phyloP scores from a whole-genome alignment of 2,329 filamentous ascomycete species.

The Aureobasidium musti region DNA sequence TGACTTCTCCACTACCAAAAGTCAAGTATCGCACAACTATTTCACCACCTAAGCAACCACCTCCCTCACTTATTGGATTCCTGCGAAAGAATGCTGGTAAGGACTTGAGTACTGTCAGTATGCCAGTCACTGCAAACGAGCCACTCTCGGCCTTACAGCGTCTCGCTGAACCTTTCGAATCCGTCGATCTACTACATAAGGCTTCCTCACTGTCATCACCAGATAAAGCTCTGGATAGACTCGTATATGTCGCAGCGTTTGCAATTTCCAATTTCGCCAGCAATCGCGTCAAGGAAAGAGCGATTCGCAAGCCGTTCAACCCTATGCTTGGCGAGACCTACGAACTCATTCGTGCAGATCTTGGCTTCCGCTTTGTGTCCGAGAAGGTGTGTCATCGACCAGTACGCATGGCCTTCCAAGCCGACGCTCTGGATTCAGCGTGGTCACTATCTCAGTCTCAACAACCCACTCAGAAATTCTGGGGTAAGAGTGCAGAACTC shows the following conservation, averaged over 20 bases:
- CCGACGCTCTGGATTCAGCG: constrained; percentile 60
- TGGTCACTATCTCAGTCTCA: constrained; percentile 91
- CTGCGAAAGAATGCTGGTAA: constrained; percentile 97
- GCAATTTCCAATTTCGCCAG: constrained; percentile 84
- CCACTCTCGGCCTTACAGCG: constrained; percentile 86
- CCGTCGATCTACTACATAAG: constrained; percentile 77
- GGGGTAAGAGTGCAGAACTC: constrained; percentile 95
- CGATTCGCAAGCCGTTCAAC: constrained; percentile 95
- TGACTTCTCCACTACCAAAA: constrained; percentile 70
- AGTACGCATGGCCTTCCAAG: constrained; percentile 89
- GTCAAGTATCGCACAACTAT: constrained; percentile 71
- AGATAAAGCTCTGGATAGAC: constrained; percentile 66
- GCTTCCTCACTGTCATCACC: constrained; percentile 57
- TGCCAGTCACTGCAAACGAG: constrained; percentile 97
- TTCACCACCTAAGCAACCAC: constrained; percentile 70
- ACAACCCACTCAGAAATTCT: constrained; percentile 92
- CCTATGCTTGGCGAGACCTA: constrained; percentile 95
- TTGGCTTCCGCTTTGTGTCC: constrained; percentile 85
- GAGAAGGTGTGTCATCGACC: constrained; percentile 95
- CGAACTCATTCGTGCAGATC: constrained; percentile 84
- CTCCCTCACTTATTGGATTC: constrained; percentile 90
- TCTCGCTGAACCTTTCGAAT: constrained; percentile 87
- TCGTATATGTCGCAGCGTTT: constrained; percentile 86
- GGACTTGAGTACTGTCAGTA: constrained; percentile 92
- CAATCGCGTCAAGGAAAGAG: constrained; percentile 80